Evolutionary conservation across 2,329 filamentous ascomycete genomes (phyloP).

Genomic region (Tympanopsis confertula): DNA sequence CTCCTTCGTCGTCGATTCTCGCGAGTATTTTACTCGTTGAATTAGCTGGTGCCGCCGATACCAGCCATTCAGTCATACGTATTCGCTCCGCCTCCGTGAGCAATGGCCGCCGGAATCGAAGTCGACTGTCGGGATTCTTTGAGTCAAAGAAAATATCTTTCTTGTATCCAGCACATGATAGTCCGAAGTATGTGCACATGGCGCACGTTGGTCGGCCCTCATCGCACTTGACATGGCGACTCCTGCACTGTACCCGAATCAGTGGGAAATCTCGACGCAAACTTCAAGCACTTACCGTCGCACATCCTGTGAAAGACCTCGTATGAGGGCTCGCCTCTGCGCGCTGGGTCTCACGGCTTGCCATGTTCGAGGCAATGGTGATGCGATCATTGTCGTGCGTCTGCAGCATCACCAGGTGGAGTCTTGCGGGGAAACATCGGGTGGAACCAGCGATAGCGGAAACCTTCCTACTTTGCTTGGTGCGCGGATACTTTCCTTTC

Average conservation of each 20-base stretch:
- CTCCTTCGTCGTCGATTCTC: constrained; percentile 17
- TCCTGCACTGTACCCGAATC: constrained; percentile 24
- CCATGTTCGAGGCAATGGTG: no score
- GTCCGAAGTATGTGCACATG: constrained; percentile 19
- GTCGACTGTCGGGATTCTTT: constrained; percentile 7
- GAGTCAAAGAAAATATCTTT: constrained; percentile 22
- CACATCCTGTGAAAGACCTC: no score
- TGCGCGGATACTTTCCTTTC: no score
- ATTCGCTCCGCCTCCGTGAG: constrained; percentile 23
- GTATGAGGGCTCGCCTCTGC: no score
- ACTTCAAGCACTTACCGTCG: no score
- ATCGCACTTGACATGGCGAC: constrained; percentile 31
- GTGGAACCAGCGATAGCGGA: no score
- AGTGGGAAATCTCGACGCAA: no score
- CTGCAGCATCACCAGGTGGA: no score
- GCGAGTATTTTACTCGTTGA: constrained; percentile 7
- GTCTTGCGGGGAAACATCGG: no score
- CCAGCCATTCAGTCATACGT: constrained; percentile 20
- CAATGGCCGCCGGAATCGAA: constrained; percentile 26
- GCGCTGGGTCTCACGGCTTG: no score
- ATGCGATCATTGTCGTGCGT: no score
- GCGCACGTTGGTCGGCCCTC: constrained; percentile 24
- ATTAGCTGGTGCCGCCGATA: constrained; percentile 15
- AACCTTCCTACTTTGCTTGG: no score
- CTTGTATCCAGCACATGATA: constrained; percentile 25